Base-by-base conservation (phyloP, 2,329 filamentous ascomycete species). In the Sordariomycetes sp. region DNA sequence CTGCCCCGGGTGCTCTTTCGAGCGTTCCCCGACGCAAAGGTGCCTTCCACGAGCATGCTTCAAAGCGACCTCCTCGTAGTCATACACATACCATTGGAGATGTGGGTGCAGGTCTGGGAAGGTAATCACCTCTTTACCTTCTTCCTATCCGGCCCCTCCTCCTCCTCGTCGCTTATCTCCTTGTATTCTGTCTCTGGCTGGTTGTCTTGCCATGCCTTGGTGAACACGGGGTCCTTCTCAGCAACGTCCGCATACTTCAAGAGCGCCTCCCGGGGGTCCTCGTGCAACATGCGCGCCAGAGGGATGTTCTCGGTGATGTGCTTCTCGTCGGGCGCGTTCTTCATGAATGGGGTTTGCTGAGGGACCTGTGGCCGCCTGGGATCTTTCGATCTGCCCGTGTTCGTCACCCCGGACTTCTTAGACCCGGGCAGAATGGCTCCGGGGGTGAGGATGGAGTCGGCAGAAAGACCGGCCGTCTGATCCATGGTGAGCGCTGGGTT, bases 241-340 rank as follows among this genome's bases (percentile, higher is more conserved):
- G 92, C 91, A 68, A 95, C 87, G 58, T 96, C 90, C 43, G 91
- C 93, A 76, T 97, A 99, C 75, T 95, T 97, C 60, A 99, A 75
- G 67, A 99, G 75, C 53, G 94, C 94, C 72, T 96, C 94, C 62
- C 94, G 79, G 0, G 94, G 94, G 74, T 99, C 94, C 70, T 99
- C 94, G 71, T 99, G 92, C 54, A 96, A 80, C 90, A 99, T 96
- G 62, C 84, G 86, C 62, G 90, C 93, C 14, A 97, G 79, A 32
- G 92, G 90, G 57, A 97, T 96, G 63, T 89, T 89, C 68, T 93
- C 84, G 65, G 86, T 87, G 61, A 99, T 90, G 69, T 95, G 90
- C 66, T 88, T 87, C 70, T 93, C 89, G 70, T 97, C 92, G 0
- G 93, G 92, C 66, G 94, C 89, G 60, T 80, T 89, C 71, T 95